Percentiles rank a stretch among this genome's conserved stretches.
These are phyloP conservation scores for Cucurbita argyrosperma DNA, from an alignment of 306 rosid genomes.

Conservation along the genomic window DNA sequence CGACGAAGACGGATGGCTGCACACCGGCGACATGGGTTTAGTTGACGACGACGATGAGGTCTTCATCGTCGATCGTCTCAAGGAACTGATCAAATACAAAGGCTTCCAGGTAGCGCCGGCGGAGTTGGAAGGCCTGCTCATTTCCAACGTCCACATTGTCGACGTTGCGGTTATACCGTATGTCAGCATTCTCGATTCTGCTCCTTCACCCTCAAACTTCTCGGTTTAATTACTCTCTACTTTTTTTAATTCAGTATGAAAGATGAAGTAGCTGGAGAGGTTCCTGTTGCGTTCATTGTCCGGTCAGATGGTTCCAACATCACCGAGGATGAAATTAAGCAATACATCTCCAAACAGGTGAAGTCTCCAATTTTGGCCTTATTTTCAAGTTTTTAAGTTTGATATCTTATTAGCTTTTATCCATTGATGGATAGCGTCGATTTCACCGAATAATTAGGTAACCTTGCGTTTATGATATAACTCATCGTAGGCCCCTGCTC, in stretches of 20 bases:
- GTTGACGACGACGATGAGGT: conserved; percentile 51
- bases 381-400: background rate
- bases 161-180: conserved; percentile 34
- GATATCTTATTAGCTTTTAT: background rate
- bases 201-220: background rate
- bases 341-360: conserved; percentile 69
- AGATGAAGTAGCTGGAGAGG: conserved; percentile 75
- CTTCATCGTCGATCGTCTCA: conserved; percentile 66
- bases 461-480: background rate
- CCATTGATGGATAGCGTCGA: background rate
- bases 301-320: conserved; percentile 46
- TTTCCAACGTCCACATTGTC: conserved; percentile 45
- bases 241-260: conserved; percentile 39
- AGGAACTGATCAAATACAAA: conserved; percentile 75
- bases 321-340: conserved; percentile 57
- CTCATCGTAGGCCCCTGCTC: background rate
- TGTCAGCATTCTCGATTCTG: background rate
- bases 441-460: background rate
- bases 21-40: conserved; percentile 68
- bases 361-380: background rate
- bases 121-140: conserved; percentile 64
- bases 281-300: conserved; percentile 77
- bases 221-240: background rate
- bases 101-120: conserved; percentile 90
- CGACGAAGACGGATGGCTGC: conserved; percentile 65